Percentiles rank a stretch among this genome's conserved stretches.
Evolutionary conservation across 192 early-diverging fungal species (phyloP).

Genomic region (Backusella psychrophila): DNA sequence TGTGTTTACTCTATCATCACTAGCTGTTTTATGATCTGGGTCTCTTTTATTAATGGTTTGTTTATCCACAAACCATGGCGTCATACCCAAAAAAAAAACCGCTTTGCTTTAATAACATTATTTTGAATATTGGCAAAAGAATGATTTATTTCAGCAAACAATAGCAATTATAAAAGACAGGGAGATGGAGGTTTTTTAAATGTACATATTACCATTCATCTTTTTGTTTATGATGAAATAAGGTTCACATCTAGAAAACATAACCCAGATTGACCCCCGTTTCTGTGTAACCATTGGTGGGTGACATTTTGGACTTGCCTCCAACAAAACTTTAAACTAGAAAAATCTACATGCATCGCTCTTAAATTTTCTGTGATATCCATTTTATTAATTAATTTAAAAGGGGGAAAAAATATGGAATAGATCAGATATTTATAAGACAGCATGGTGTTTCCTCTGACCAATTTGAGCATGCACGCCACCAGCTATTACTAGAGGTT

Average conservation of each 20-base stretch:
- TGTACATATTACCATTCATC: background rate
- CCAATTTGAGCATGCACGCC: background rate
- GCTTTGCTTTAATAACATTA: too few species aligned
- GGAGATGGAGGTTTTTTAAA: background rate
- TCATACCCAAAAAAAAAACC: too few species aligned
- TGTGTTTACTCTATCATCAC: background rate
- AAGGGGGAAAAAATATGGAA: background rate
- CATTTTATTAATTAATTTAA: background rate
- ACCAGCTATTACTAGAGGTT: background rate
- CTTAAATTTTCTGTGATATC: background rate
- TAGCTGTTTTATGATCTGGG: too few species aligned
- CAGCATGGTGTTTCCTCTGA: background rate
- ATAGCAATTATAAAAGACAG: too few species aligned
- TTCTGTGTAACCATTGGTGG: background rate
- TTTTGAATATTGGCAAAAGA: too few species aligned
- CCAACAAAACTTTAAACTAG: background rate
- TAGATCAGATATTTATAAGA: background rate
- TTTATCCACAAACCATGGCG: too few species aligned
- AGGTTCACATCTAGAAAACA: background rate
- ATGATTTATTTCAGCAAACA: too few species aligned
- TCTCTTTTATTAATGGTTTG: too few species aligned
- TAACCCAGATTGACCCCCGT: background rate
- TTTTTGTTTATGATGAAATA: background rate
- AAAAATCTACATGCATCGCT: background rate
- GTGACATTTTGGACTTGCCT: background rate